A percentile compares a stretch with the other conserved stretches of the same genome.
phyloP scores from a whole-genome alignment of 164 flowering plant species.

The Taxillus chinensis region DNA sequence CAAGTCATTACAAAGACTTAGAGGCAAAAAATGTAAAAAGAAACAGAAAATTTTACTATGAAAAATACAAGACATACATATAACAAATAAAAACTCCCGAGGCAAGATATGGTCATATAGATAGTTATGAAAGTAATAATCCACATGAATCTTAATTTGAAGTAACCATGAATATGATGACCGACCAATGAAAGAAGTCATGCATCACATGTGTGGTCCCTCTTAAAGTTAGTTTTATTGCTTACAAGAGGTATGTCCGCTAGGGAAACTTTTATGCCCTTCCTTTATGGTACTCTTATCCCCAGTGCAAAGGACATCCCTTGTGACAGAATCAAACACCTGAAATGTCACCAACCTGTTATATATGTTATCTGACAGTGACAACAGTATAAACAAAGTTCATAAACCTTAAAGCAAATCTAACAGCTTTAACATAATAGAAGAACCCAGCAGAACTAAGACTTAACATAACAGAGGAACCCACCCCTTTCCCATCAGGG shows the following conservation, averaged over 20 bases:
- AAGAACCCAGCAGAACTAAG: background rate
- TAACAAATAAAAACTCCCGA: too few species aligned
- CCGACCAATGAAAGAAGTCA: too few species aligned
- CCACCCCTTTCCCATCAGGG: constrained; percentile 3
- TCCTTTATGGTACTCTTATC: background rate
- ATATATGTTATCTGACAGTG: background rate
- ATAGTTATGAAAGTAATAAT: background rate
- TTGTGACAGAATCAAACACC: background rate
- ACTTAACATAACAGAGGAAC: background rate
- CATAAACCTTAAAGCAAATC: background rate
- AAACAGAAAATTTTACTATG: too few species aligned
- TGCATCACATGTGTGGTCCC: background rate
- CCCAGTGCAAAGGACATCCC: background rate
- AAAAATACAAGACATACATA: too few species aligned
- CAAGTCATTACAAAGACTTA: too few species aligned
- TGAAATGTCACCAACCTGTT: background rate
- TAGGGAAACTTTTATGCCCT: constrained; percentile 1
- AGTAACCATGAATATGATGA: background rate
- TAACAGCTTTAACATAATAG: background rate
- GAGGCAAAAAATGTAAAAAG: too few species aligned
- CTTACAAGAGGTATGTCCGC: constrained; percentile 1
- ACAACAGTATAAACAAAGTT: background rate
- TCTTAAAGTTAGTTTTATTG: background rate
- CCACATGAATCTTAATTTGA: background rate
- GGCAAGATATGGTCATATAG: too few species aligned